Evolutionary conservation across 2,329 filamentous ascomycete species (phyloP), one percentile per base, ranked within the genome.

Genomic region (Eurotiales sp.): DNA sequence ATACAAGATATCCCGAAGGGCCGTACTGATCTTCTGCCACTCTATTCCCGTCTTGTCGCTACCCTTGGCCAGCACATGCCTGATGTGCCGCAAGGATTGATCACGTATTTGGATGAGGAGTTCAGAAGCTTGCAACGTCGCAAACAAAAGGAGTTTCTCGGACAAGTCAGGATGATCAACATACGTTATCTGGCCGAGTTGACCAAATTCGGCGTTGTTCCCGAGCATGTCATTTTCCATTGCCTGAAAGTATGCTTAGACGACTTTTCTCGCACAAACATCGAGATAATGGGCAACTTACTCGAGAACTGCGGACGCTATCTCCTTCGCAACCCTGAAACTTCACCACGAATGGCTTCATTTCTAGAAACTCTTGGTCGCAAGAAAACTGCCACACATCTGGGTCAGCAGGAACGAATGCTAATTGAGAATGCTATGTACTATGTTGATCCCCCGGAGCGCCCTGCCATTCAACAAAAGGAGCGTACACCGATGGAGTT

Each of bases 261-360:
- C 62, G 93, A 99, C 64, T 99, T 99, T 65, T 96, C 93, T 2
- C 83, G 92, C 55, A 96, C 96, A 88, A 99, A 99, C 64, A 96
- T 99, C 57, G 95, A 99, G 69, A 96, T 99, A 61, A 92, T 99
- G 57, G 95, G 91, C 63, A 95, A 95, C 63, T 77, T 99, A 23
- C 79, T 99, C 19, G 93, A 99, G 68, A 97, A 97, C 58, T 99
- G 95, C 64, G 93, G 93, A 39, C 84, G 93, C 15, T 99, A 96
- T 69, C 77, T 99, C 19, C 79, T 99, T 53, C 88, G 92, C 45
- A 97, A 93, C 59, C 86, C 90, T 0, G 91, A 97, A 56, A 97
- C 95, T 0, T 86, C 88, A 8, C 92, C 92, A 8, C 85, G 93
- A 39, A 99, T 99, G 93, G 77, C 80, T 1, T 92, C 89, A 0